Evolutionary conservation across 164 flowering plant genomes (phyloP), one percentile per base, ranked within the genome.

Genomic region (Tetrastigma voinierianum): DNA sequence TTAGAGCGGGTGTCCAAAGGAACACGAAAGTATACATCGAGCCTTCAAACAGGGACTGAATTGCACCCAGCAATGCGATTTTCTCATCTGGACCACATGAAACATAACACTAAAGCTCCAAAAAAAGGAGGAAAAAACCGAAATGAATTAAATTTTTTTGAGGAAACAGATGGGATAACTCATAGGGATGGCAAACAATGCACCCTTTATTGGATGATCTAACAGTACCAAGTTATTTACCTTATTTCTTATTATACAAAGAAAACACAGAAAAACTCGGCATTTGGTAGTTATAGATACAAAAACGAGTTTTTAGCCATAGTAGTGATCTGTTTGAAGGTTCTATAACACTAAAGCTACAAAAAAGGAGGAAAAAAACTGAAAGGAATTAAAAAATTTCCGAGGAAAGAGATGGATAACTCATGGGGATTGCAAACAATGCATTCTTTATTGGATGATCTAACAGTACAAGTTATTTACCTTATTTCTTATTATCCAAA

Each of bases 1-100:
- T 91, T 67, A 94, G 74, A 65, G 98, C 98, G 70, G 98, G 98
- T 25, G 98, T 94, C 98, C 98, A 94, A 1, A 94, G 88, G 73
- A 94, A 94, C 61, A 94, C 98, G 81, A 94, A 94, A 13, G 97
- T 94, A 70, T 94, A 94, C 98, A 94, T 94, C n/a, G 97, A 94
- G 65, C 97, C 98, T 81, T 94, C 98, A 81, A 94, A 94, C 57
- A 94, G 76, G 23, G 98, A 94, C 74, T 94, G 98, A 57, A 91
- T 94, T 10, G 96, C 98, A 57, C 98, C 97, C 72, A 94, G 83
- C 75, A 94, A 70, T 1, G 96, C 98, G 57, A 94, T 92, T 72
- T 90, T 94, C 76, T 94, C 97, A 81, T 94, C 98, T 94, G 89
- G 69, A 16, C 44, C 49, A 75, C 59, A 64, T 8, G 17, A 21